Evolutionary conservation across 768 basidiomycete species (phyloP).

Genomic region (Boletus bicolor): DNA sequence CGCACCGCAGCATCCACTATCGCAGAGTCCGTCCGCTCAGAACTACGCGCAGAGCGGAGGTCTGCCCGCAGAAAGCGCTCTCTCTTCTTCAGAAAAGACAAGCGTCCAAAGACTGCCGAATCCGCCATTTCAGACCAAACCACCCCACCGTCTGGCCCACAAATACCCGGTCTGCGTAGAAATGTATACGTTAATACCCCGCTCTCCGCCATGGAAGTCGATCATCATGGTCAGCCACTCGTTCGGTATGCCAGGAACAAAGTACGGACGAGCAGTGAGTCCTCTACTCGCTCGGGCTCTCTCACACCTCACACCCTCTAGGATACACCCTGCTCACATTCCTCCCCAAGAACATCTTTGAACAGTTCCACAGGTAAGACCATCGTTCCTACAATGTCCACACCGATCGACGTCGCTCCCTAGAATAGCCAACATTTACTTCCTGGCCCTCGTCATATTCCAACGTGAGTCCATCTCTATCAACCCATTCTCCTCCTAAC

Average conservation of each 20-base stretch:
- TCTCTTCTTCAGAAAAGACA: constrained; percentile 58
- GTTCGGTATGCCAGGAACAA: constrained; percentile 87
- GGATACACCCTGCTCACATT: constrained; percentile 92
- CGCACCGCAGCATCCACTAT: constrained; percentile 90
- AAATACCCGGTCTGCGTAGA: constrained; percentile 53
- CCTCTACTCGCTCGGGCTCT: not conserved
- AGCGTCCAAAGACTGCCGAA: constrained; percentile 34
- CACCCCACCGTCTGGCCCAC: constrained; percentile 15
- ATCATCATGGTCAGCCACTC: constrained; percentile 70
- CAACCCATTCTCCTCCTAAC: constrained; percentile 9
- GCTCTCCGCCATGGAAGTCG: constrained; percentile 61
- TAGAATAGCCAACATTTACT: constrained; percentile 91
- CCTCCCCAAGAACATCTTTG: constrained; percentile 89
- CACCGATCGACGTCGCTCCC: not conserved
- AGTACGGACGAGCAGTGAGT: constrained; percentile 89
- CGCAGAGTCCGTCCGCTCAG: constrained; percentile 79
- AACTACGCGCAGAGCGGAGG: constrained; percentile 63
- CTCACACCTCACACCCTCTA: constrained; percentile 27
- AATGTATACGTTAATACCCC: constrained; percentile 81
- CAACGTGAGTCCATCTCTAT: constrained; percentile 49
- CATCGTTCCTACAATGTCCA: not conserved
- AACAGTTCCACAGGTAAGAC: constrained; percentile 85
- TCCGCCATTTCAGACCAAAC: constrained; percentile 30
- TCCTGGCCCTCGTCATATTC: constrained; percentile 76
- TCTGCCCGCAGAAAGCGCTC: constrained; percentile 46